Conservation (phyloP, 768 basidiomycete genomes). For the Suillus weaverae region DNA sequence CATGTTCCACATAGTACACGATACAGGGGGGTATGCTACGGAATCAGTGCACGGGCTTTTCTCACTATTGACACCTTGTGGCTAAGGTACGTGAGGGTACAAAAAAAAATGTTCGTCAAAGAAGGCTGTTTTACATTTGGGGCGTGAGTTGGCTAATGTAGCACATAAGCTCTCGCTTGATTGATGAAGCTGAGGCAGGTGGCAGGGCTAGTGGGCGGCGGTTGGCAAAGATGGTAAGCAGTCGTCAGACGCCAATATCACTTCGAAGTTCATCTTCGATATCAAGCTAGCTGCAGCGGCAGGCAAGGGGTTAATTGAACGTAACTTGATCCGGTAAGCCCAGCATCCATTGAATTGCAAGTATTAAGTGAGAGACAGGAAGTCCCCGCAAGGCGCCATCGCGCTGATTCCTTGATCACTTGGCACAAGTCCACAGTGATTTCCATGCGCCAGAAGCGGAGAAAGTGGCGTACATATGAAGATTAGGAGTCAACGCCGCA, state of each 20-base stretch:
- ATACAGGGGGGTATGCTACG: slow-evolving; percentile 1
- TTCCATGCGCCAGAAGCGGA: slow-evolving; percentile 1
- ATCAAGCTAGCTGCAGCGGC: background rate
- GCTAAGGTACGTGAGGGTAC: slow-evolving; percentile 1
- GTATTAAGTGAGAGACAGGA: background rate
- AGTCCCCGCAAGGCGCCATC: slow-evolving; percentile 1
- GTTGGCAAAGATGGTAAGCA: background rate
- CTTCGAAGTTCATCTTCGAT: slow-evolving; percentile 4
- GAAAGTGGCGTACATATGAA: background rate
- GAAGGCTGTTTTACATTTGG: slow-evolving; percentile 4
- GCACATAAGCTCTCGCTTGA: slow-evolving; percentile 4
- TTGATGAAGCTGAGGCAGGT: slow-evolving; percentile 2
- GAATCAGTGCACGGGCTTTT: background rate
- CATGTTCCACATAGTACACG: background rate
- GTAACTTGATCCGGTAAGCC: slow-evolving; percentile 3
- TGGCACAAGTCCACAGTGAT: background rate
- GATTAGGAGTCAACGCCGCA: background rate
- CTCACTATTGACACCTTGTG: slow-evolving; percentile 6
- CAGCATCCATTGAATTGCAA: background rate
- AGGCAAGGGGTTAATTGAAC: background rate
- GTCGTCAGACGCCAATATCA: background rate
- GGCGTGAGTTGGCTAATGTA: slow-evolving; percentile 2
- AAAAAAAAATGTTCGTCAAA: background rate
- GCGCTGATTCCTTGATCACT: background rate
- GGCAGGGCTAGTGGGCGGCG: slow-evolving; percentile 1